Evolutionary conservation across 78 protist species (phyloP).

Genomic region (Planoprotostelium fungivorum): DNA sequence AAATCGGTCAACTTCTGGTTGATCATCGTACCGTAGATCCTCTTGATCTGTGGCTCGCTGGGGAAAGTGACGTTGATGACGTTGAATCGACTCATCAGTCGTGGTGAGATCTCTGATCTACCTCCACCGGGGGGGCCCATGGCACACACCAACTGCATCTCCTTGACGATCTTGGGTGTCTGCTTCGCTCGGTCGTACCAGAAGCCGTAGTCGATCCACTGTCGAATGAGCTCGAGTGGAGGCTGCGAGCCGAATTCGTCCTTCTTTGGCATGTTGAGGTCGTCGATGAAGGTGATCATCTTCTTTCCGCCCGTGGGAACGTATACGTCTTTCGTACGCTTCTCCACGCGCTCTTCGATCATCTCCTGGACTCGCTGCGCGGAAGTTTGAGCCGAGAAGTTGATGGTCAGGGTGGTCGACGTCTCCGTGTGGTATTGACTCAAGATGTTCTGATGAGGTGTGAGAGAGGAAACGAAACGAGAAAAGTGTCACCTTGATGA

Average conservation of each 20-base stretch:
- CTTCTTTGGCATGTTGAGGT: constrained; percentile 91
- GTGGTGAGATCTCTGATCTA: constrained; percentile 83
- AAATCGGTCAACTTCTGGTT: constrained; percentile 68
- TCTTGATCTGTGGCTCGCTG: constrained; percentile 72
- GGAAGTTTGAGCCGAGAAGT: constrained; percentile 88
- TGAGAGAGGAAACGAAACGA: constrained; percentile 73
- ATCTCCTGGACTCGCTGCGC: constrained; percentile 82
- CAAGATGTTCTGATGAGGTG: constrained; percentile 28
- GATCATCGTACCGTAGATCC: constrained; percentile 94
- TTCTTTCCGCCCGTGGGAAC: constrained; percentile 72
- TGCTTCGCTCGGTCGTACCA: constrained; percentile 80
- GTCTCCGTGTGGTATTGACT: neutral
- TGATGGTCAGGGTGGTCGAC: constrained; percentile 43
- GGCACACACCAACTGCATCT: constrained; percentile 90
- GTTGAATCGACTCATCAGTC: constrained; percentile 87
- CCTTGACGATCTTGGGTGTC: constrained; percentile 79
- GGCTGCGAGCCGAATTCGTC: constrained; percentile 96
- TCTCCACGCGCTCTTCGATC: constrained; percentile 77
- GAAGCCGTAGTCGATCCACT: constrained; percentile 92
- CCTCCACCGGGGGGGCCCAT: constrained; percentile 99
- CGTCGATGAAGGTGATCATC: constrained; percentile 95
- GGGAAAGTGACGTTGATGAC: constrained; percentile 96
- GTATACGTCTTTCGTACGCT: constrained; percentile 66
- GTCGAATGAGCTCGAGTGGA: constrained; percentile 90
- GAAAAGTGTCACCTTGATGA: constrained; percentile 74